Base-by-base conservation (phyloP, 179 eudicot species). In the Pouteria campechiana region DNA sequence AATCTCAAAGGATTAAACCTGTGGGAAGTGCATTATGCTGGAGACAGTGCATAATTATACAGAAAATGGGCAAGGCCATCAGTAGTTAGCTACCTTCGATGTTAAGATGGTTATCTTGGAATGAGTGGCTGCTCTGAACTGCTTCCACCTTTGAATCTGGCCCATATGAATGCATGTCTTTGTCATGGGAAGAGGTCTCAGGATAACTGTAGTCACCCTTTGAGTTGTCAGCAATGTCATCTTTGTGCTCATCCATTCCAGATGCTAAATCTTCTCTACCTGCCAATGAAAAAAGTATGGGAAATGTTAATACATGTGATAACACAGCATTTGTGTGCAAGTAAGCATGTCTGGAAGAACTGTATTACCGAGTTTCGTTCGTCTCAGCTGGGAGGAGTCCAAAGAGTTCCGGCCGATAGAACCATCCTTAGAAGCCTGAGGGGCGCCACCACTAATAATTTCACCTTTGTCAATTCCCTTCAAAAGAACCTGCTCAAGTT, bases 401-500 rank as follows among this genome's bases (percentile, higher is more conserved):
- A 27, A 63, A 18, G 85, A 37, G 33, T 75, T 72, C 55, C 80
- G 71, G 31, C 85, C 92, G 35, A 58, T 44, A 54, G 92, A 67
- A 44, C 83, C 96, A 30, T 92, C 99, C 76, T 87, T 90, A 5
- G 82, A 60, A 44, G 58, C 37, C 55, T 77, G 98, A 15, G 94
- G 76, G 17, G 87, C 94, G 39, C 94, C 96, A 61, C 94, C 82
- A 57, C 95, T 76, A 2, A 73, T 34, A 38, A 90, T 63, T 21
- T 92, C 99, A 35, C 94, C 99, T 55, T 79, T 78, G 62, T 79
- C 94, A 70, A 92, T 92, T 18, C 92, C 94, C 63, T 80, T 65
- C 60, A 92, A 51, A 32, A 83, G 64, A 63, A 43, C 70, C 99
- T 92, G 70, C 41, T 30, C 35, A 55, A 70, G 51, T 35, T 19